A percentile compares a stretch with the other conserved stretches of the same genome.
Conservation (phyloP, 768 basidiomycete genomes). For the Rhodotorula paludigena region DNA sequence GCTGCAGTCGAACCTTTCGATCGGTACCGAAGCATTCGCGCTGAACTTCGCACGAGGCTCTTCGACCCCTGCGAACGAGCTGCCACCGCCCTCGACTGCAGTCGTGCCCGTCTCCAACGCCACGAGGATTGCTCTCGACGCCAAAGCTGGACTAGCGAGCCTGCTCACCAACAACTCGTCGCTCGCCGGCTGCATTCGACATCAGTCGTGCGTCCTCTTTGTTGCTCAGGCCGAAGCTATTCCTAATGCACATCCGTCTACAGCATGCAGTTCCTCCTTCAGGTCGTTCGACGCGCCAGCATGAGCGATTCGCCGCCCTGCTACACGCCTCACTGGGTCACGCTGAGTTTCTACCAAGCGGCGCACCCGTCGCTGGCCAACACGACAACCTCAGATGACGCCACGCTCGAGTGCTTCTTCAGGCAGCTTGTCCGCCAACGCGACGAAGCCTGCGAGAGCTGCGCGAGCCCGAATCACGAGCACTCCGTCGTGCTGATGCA, state of each 20-base stretch:
- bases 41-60: conserved; percentile 19
- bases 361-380: neutral
- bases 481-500: conserved; percentile 20
- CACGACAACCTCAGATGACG: neutral
- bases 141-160: conserved; percentile 19
- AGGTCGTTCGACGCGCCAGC: conserved; percentile 2
- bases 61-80: neutral
- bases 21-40: conserved; percentile 1
- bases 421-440: conserved; percentile 1
- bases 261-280: conserved; percentile 37
- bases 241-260: neutral
- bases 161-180: conserved; percentile 37
- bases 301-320: neutral
- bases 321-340: conserved; percentile 26
- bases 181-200: conserved; percentile 18
- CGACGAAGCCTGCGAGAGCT: neutral
- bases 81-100: neutral
- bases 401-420: conserved; percentile 10
- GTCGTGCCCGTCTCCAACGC: neutral
- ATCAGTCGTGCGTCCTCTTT: conserved; percentile 19
- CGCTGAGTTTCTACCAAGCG: conserved; percentile 14
- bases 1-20: conserved; percentile 3
- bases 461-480: neutral
- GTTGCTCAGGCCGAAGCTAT: too few relatives aligned
- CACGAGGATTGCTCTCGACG: conserved; percentile 31